Conservation (phyloP, 352 stramenopile genomes). For the Globisporangium cylindrosporum region DNA sequence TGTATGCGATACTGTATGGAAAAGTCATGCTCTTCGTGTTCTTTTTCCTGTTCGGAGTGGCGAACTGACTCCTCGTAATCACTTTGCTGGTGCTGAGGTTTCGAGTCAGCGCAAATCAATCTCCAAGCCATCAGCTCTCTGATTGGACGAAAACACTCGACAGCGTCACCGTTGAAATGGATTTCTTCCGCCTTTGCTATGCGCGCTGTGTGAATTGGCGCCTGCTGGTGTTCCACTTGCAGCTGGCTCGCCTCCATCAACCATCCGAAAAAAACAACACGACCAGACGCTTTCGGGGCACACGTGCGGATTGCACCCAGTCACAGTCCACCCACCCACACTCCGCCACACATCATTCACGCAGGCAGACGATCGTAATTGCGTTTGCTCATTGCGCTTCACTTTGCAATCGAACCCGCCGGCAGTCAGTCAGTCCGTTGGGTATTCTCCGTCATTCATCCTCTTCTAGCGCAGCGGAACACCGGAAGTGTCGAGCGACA, state of each 20-base stretch:
- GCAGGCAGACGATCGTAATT: too few species aligned
- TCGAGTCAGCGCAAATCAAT: conserved; percentile 5
- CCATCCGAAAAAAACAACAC: not conserved
- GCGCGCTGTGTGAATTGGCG: not conserved
- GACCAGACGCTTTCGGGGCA: not conserved
- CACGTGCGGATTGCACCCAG: not conserved
- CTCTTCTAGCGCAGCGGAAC: conserved; percentile 9
- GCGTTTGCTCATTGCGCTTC: not conserved
- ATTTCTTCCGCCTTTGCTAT: conserved; percentile 1
- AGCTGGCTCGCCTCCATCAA: not conserved
- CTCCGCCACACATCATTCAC: too few species aligned
- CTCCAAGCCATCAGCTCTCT: not conserved
- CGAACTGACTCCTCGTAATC: conserved; percentile 6
- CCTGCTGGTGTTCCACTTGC: not conserved
- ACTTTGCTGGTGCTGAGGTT: not conserved
- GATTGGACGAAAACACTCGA: not conserved
- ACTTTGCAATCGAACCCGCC: conserved; percentile 5
- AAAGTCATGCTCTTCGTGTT: not conserved
- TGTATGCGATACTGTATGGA: not conserved
- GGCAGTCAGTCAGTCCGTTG: not conserved
- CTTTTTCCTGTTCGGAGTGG: not conserved
- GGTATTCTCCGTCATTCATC: not conserved
- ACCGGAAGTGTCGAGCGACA: not conserved
- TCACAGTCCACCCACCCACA: not conserved
- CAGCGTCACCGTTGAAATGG: not conserved